phyloP scores from a whole-genome alignment of 2,329 filamentous ascomycete genomes.

The Myrmaecium sp. region DNA sequence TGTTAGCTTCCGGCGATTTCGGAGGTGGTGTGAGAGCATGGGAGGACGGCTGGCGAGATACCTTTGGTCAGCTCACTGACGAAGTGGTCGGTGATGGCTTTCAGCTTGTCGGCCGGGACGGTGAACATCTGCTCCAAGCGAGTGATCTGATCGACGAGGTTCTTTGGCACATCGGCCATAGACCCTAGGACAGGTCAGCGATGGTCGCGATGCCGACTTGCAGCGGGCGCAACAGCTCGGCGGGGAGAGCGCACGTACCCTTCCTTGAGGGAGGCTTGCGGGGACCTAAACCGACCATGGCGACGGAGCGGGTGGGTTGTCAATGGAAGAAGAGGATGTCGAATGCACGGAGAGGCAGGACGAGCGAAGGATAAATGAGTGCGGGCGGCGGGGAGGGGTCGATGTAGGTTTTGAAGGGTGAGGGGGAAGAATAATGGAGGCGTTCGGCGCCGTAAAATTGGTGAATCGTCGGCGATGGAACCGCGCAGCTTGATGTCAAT shows the following conservation, averaged over 20 bases:
- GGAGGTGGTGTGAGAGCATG: conserved; percentile 4
- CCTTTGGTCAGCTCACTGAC: conserved; percentile 75
- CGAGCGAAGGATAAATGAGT: too few relatives aligned
- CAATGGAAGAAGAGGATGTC: too few relatives aligned
- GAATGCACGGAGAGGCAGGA: too few relatives aligned
- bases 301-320: conserved; percentile 13
- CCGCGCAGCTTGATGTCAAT: too few relatives aligned
- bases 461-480: too few relatives aligned
- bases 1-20: conserved; percentile 4
- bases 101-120: conserved; percentile 62
- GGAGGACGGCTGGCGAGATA: conserved; percentile 14
- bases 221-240: conserved; percentile 3
- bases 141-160: conserved; percentile 66
- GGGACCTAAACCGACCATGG: conserved; percentile 48
- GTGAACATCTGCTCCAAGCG: conserved; percentile 71
- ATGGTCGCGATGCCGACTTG: conserved; percentile 5
- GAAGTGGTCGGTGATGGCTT: conserved; percentile 82
- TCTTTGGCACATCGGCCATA: conserved; percentile 77
- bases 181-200: conserved; percentile 44
- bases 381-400: too few relatives aligned
- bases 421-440: too few relatives aligned
- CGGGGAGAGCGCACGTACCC: conserved; percentile 54
- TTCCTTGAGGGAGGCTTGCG: conserved; percentile 52
- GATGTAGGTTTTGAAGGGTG: too few relatives aligned
- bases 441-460: too few relatives aligned